Base-by-base conservation (phyloP, 306 rosid genomes). In the Adenanthera pavonina region DNA sequence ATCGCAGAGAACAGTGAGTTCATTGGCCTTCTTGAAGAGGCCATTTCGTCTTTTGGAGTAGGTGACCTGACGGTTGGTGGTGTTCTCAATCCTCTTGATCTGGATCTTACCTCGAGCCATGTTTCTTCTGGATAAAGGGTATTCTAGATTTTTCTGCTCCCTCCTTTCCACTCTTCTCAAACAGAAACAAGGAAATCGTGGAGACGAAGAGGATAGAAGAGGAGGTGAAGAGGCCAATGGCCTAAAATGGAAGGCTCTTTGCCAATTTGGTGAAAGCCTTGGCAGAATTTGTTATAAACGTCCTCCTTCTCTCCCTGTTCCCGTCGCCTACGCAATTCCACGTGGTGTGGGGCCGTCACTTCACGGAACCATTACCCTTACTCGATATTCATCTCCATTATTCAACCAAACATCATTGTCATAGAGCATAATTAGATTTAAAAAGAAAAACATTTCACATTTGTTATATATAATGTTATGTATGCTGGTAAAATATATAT, bases 81-180 rank as follows among this genome's bases (percentile, higher is more conserved):
- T 69, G 88, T 92, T 95, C 89, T 93, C 97, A 38, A 95, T 93
- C 84, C 92, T 86, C 94, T 85, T 89, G 98, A 95, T 93, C 97
- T 91, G 94, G 82, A 95, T 95, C 97, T 95, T 95, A 30, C 99
- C 99, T 7, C 97, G 86, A 76, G 94, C 96, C 97, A 95, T 94
- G 9, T 5, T 41, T 19, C 74, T 61, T 16, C 53, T 34, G 3
- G 8, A 25, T 30, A 60, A 60, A 20, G 35, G 74, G 53, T 46
- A 25, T 52, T 56, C 75, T 51, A 7, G 86, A 36, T 59, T 8
- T 13, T 62, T 80, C 47, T 41, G 33, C 35, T 19, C 34, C 20
- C 64, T 56, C 36, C 25, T 57, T 36, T 61, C 46, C 46, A 46
- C 30, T 57, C 14, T 20, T 57, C 64, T 9, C 14, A 4, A 13